These are phyloP conservation scores for Diaporthe vexans DNA, from an alignment of 2,329 filamentous ascomycete genomes.

Conservation along the genomic window DNA sequence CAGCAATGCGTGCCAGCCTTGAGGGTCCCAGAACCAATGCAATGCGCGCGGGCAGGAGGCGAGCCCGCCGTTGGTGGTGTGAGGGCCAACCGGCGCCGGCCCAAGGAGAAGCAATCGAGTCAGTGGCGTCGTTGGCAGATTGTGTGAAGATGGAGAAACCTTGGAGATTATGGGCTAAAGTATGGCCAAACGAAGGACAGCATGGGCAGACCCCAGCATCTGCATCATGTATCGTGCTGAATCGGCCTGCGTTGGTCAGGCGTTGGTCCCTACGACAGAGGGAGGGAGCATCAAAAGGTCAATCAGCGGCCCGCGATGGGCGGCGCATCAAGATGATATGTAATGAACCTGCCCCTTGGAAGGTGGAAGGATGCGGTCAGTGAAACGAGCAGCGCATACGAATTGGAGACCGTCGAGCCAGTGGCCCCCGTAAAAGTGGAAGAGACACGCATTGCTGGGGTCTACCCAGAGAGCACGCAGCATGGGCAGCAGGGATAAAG, in stretches of 20 bases:
- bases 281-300: slow-evolving; percentile 7
- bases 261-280: slow-evolving; percentile 31
- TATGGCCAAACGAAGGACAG: slow-evolving; percentile 34
- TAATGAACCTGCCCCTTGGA: slow-evolving; percentile 33
- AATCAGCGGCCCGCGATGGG: slow-evolving; percentile 14
- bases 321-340: slow-evolving; percentile 37
- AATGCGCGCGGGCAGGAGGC: slow-evolving; percentile 36
- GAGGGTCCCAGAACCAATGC: slow-evolving; percentile 30
- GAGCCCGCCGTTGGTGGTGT: slow-evolving; percentile 38
- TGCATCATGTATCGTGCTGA: slow-evolving; percentile 37
- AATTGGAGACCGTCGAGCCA: slow-evolving; percentile 31
- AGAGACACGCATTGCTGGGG: slow-evolving; percentile 37
- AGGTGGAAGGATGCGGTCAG: slow-evolving; percentile 39
- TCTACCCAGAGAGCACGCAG: slow-evolving; percentile 32
- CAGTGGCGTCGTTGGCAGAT: slow-evolving; percentile 38
- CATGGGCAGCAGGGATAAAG: slow-evolving; percentile 38
- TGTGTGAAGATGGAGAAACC: slow-evolving; percentile 37
- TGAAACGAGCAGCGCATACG: slow-evolving; percentile 35
- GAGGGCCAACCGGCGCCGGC: slow-evolving; percentile 41
- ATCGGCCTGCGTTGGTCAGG: slow-evolving; percentile 38
- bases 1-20: slow-evolving; percentile 47
- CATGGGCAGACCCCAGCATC: slow-evolving; percentile 39
- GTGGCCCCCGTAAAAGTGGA: slow-evolving; percentile 36
- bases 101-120: slow-evolving; percentile 43
- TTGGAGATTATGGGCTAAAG: slow-evolving; percentile 34